phyloP scores from a whole-genome alignment of 352 stramenopile species.

The Globisporangium iwayamae region DNA sequence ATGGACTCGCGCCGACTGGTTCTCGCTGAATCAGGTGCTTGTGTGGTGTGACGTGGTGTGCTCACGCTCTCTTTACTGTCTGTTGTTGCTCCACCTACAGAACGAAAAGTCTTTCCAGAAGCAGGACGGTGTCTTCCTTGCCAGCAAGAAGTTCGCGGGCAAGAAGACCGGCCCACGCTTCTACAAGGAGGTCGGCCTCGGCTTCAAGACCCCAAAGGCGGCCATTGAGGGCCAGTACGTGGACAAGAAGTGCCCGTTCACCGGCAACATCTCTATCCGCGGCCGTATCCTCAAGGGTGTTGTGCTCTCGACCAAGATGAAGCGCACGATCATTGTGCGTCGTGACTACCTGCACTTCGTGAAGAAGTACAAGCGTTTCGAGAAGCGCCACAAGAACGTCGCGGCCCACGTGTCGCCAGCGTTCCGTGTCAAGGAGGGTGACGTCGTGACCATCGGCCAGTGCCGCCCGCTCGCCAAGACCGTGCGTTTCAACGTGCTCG shows the following conservation, averaged over 20 bases:
- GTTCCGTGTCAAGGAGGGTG: slow-evolving; percentile 98
- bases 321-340: slow-evolving; percentile 98
- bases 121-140: slow-evolving; percentile 98
- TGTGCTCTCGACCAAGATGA: slow-evolving; percentile 99
- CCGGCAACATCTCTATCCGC: slow-evolving; percentile 98
- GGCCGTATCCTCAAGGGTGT: slow-evolving; percentile 98
- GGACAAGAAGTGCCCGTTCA: slow-evolving; percentile 99
- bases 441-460: slow-evolving; percentile 99
- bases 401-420: slow-evolving; percentile 96
- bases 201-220: slow-evolving; percentile 98
- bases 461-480: slow-evolving; percentile 99
- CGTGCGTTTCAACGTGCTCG: slow-evolving; percentile 99
- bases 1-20: not conserved
- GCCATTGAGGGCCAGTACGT: slow-evolving; percentile 96
- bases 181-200: slow-evolving; percentile 96
- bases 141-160: slow-evolving; percentile 93
- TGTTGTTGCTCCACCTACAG: slow-evolving; percentile 39
- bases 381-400: slow-evolving; percentile 99
- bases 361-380: slow-evolving; percentile 99
- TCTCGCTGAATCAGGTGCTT: not conserved
- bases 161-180: slow-evolving; percentile 96
- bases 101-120: slow-evolving; percentile 99
- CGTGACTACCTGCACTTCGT: slow-evolving; percentile 99
- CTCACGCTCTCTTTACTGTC: slow-evolving; percentile 6
- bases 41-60: slow-evolving; percentile 9